A percentile compares a stretch with the other conserved stretches of the same genome.
phyloP scores from a whole-genome alignment of 345 rosid genomes.

The Acer campestre region DNA sequence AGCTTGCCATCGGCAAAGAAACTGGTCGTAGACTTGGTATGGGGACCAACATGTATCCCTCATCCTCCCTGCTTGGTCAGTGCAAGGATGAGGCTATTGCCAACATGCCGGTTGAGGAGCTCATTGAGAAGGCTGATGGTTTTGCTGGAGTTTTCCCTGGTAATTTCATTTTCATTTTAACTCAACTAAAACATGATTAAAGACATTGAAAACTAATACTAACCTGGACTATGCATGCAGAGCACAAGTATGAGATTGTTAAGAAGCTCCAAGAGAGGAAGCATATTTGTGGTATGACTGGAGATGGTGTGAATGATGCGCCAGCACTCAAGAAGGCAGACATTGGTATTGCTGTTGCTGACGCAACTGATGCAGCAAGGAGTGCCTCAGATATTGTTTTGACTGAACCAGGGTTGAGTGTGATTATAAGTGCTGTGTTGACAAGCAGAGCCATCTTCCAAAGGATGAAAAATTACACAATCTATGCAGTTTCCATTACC shows the following conservation, averaged over 20 bases:
- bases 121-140: slow-evolving; percentile 83
- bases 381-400: slow-evolving; percentile 80
- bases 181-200: background rate
- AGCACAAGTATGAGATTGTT: slow-evolving; percentile 82
- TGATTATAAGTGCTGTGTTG: slow-evolving; percentile 70
- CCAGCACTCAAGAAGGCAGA: slow-evolving; percentile 84
- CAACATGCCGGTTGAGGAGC: slow-evolving; percentile 62
- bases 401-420: slow-evolving; percentile 82
- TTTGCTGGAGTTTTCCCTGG: slow-evolving; percentile 93
- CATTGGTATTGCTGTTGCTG: slow-evolving; percentile 81
- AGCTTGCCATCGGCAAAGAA: slow-evolving; percentile 86
- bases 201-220: background rate
- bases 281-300: slow-evolving; percentile 87
- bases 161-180: slow-evolving; percentile 27
- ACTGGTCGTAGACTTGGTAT: slow-evolving; percentile 91
- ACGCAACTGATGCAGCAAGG: slow-evolving; percentile 85
- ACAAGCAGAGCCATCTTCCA: slow-evolving; percentile 89
- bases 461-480: slow-evolving; percentile 93
- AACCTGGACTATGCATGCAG: slow-evolving; percentile 32
- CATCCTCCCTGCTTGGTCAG: slow-evolving; percentile 66
- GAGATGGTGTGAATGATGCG: slow-evolving; percentile 88
- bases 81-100: slow-evolving; percentile 58
- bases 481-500: slow-evolving; percentile 84
- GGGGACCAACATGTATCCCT: slow-evolving; percentile 91
- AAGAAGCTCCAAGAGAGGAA: slow-evolving; percentile 74